Evolutionary conservation across 2,329 filamentous ascomycete species (phyloP), one percentile per base, ranked within the genome.

Genomic region (Ophiocordyceps camponoti-floridani): DNA sequence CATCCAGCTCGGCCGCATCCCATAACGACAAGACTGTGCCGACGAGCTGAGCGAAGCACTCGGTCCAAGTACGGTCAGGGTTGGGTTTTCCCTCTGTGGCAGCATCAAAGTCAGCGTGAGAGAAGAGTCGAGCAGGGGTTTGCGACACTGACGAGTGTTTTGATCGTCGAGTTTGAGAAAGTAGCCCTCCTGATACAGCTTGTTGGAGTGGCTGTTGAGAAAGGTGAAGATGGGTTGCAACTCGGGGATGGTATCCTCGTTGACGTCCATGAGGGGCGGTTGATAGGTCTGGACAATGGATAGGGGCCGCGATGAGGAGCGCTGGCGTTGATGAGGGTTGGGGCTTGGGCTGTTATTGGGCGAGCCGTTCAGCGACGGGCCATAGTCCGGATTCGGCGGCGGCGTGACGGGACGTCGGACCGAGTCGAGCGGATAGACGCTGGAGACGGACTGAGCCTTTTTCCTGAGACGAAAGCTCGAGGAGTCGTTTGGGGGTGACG

Each of bases 171-270:
- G 69, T 64, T 96, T 98, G 53, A 98, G 66, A 53, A 98, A 96
- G 58, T 96, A 98, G 35, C 91, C 91, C 65, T 98, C 91, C 54
- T 95, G 88, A 60, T 96, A 98, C 46, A 96, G 69, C 65, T 96
- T 96, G 63, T 95, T 95, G 47, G 79, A 82, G 61, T 98, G 91
- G 63, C 82, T 91, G 65, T 94, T 96, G 51, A 98, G 73, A 58
- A 86, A 91, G 48, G 77, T 84, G 63, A 96, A 96, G 55, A 96
- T 88, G 50, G 88, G 89, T 65, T 87, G 83, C 49, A 98, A 72
- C 69, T 98, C 91, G 35, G 91, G 87, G 49, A 91, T 78, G 28
- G 85, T 94, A 58, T 95, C 86, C 52, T 81, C 73, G 56, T 76
- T 77, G 50, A 91, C 72, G 56, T 94, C 84, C 80, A 94, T 87